A percentile compares a stretch with the other conserved stretches of the same genome.
These are phyloP conservation scores for Lentinula raphanica DNA, from an alignment of 768 basidiomycete species.

Conservation along the genomic window DNA sequence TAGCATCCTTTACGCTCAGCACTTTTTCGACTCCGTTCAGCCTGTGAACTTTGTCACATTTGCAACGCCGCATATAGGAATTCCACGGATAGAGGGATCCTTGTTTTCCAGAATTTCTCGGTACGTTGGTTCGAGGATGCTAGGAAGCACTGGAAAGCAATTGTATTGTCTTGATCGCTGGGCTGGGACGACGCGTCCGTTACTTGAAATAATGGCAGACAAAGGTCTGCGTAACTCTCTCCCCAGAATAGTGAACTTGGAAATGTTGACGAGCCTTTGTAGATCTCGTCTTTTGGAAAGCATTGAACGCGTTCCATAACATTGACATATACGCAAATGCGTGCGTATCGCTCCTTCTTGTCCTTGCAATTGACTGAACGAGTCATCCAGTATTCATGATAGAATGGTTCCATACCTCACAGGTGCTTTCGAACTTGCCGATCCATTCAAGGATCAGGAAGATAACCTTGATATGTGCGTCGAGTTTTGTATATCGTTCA, in stretches of 20 bases:
- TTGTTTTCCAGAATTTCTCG: constrained; percentile 6
- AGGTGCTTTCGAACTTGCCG: constrained; percentile 23
- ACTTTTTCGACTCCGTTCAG: constrained; percentile 27
- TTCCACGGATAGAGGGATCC: constrained; percentile 14
- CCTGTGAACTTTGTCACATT: constrained; percentile 34
- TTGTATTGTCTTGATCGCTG: constrained; percentile 29
- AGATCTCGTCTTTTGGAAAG: constrained; percentile 24
- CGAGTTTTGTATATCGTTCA: not conserved
- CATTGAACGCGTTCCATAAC: constrained; percentile 22
- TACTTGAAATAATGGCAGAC: constrained; percentile 28
- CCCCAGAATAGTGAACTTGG: not conserved
- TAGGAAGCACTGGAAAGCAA: constrained; percentile 31
- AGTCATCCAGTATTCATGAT: constrained; percentile 15
- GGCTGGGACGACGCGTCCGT: constrained; percentile 18
- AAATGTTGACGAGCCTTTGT: not conserved
- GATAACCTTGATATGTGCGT: constrained; percentile 12
- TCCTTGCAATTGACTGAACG: too few relatives aligned
- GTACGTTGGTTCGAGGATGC: constrained; percentile 24
- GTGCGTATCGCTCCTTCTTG: constrained; percentile 7
- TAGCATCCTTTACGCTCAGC: constrained; percentile 14
- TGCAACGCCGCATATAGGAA: constrained; percentile 32
- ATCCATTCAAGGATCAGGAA: constrained; percentile 20
- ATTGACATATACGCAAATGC: constrained; percentile 30
- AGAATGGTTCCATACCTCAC: constrained; percentile 29
- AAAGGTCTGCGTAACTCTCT: constrained; percentile 9